A percentile compares a stretch with the other conserved stretches of the same genome.
Evolutionary conservation across 768 basidiomycete species (phyloP).

Genomic region (Pholiota molesta): DNA sequence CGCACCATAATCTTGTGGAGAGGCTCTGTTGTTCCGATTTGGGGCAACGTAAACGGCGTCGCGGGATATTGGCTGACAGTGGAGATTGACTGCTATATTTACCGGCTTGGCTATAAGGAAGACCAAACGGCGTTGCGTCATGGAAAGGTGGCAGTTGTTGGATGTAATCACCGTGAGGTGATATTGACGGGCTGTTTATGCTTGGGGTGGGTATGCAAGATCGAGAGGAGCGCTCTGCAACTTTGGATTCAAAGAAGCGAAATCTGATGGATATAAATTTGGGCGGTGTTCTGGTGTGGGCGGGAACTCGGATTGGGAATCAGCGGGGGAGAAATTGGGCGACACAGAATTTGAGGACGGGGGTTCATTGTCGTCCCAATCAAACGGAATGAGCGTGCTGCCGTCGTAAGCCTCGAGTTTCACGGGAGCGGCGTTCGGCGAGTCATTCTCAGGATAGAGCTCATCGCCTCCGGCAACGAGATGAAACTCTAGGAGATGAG

Average conservation of each 20-base stretch:
- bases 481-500: slow-evolving; percentile 58
- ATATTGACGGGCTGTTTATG: slow-evolving; percentile 31
- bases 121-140: slow-evolving; percentile 23
- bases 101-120: slow-evolving; percentile 9
- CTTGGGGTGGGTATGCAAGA: slow-evolving; percentile 22
- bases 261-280: slow-evolving; percentile 34
- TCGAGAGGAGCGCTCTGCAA: slow-evolving; percentile 20
- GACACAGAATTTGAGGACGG: slow-evolving; percentile 43
- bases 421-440: slow-evolving; percentile 49
- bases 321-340: slow-evolving; percentile 49
- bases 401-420: slow-evolving; percentile 52
- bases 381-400: slow-evolving; percentile 44
- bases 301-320: slow-evolving; percentile 47
- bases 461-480: slow-evolving; percentile 84
- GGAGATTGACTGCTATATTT: slow-evolving; percentile 18
- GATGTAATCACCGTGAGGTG: slow-evolving; percentile 33
- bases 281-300: slow-evolving; percentile 44
- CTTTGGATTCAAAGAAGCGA: slow-evolving; percentile 23
- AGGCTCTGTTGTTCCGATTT: background rate
- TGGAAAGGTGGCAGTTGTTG: slow-evolving; percentile 27
- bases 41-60: background rate
- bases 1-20: background rate
- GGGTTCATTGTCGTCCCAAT: slow-evolving; percentile 45
- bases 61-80: slow-evolving; percentile 12
- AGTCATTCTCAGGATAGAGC: slow-evolving; percentile 51